These are phyloP conservation scores for Rhizomucor pusillus DNA, from an alignment of 371 early-diverging fungal genomes.

Conservation along the genomic window DNA sequence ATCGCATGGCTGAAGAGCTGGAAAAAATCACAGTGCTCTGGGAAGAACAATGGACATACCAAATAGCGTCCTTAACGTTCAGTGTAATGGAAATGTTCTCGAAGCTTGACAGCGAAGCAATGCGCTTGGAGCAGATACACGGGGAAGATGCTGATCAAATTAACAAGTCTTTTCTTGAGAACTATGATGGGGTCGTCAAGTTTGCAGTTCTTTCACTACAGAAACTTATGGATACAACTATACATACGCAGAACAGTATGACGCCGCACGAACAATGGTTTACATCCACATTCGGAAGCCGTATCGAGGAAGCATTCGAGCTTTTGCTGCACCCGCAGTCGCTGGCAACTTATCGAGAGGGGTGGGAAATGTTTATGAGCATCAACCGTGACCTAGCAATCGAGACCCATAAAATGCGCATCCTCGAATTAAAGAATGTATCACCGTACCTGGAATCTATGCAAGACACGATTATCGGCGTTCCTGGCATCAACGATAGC, in stretches of 20 bases:
- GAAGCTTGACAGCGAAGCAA: conserved; percentile 53
- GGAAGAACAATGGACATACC: conserved; percentile 81
- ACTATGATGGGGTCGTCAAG: conserved; percentile 55
- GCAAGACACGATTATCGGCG: conserved; percentile 52
- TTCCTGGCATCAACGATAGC: conserved; percentile 56
- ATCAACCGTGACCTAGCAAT: conserved; percentile 53
- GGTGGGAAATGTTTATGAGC: conserved; percentile 60
- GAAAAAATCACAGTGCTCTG: conserved; percentile 76
- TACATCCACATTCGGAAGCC: conserved; percentile 46
- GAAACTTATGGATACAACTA: conserved; percentile 43
- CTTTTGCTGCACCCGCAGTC: conserved; percentile 50
- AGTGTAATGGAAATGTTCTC: conserved; percentile 57
- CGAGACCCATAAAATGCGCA: conserved; percentile 56
- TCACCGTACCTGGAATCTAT: conserved; percentile 63
- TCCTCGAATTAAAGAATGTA: conserved; percentile 55
- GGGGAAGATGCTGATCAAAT: conserved; percentile 38
- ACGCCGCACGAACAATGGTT: conserved; percentile 77
- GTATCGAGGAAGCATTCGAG: conserved; percentile 49
- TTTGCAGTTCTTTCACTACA: conserved; percentile 60
- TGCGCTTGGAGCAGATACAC: conserved; percentile 44
- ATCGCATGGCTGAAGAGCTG: conserved; percentile 63
- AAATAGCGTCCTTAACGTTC: conserved; percentile 61
- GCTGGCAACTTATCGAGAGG: conserved; percentile 51
- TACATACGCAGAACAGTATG: conserved; percentile 20
- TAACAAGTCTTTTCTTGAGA: conserved; percentile 49